Evolutionary conservation across 371 early-diverging fungal genomes (phyloP), one percentile per base, ranked within the genome.

Genomic region (Coemansia sp.): DNA sequence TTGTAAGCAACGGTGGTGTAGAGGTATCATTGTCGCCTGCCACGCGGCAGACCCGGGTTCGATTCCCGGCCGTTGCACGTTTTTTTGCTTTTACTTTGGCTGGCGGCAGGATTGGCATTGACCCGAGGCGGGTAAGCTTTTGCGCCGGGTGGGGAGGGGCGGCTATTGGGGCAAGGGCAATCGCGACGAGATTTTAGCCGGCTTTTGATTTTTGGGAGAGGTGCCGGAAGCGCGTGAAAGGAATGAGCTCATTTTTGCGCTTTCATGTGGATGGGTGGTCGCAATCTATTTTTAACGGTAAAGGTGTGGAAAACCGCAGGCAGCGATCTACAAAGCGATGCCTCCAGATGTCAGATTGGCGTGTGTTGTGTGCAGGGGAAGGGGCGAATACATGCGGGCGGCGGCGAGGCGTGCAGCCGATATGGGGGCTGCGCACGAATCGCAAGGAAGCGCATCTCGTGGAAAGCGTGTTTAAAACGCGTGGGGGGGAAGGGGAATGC

Each of bases 1-100:
- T 7, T 13, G 30, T 36, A 36, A 36, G 65, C 65, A 64, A 48
- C 58, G 10, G 58, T 64, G 57, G 65, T 64, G 55, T 55, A 63
- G 63, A 42, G 63, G 63, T 63, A 63, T 63, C 55, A 65, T 65
- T 52, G 58, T 53, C 65, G 65, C 65, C 58, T 64, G 64, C 64
- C 64, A 64, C 58, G 64, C 58, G 64, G 64, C 49, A 50, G 64
- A 64, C 63, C 64, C 64, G 64, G 64, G 64, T 64, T 64, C 64
- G 64, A 64, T 45, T 64, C 64, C 64, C 64, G 65, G 65, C 59
- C 34, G 59, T 50, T 65, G 65, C 65, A 65, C 57, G 32, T 11
- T 51, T 32, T 63, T 51, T 51, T 32, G 16, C 36, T 36, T 4
- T 7, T 26, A 11, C 26, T 31, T 61, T 39, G 20, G 31, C 7